Conservation (phyloP, 83 land plant genomes). For the Picea engelmannii region DNA sequence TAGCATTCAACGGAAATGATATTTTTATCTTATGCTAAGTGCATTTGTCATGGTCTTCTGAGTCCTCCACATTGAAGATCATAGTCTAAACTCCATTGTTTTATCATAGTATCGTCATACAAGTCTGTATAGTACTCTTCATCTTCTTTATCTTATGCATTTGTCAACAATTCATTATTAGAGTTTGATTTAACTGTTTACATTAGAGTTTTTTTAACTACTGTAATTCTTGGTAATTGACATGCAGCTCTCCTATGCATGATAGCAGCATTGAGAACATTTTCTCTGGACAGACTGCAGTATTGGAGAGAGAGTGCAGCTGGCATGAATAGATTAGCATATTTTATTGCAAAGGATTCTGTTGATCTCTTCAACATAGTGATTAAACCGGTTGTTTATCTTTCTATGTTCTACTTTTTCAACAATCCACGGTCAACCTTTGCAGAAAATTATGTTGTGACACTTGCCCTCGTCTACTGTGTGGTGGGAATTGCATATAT, state of each 20-base stretch:
- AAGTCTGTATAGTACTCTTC: slow-evolving; percentile 4
- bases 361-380: slow-evolving; percentile 84
- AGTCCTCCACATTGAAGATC: not conserved
- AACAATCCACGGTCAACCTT: slow-evolving; percentile 89
- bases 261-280: slow-evolving; percentile 93
- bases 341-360: slow-evolving; percentile 91
- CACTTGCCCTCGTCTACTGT: slow-evolving; percentile 85
- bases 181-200: not conserved
- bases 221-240: not conserved
- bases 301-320: slow-evolving; percentile 99
- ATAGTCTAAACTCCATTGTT: not conserved
- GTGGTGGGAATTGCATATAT: slow-evolving; percentile 92
- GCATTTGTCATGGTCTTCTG: not conserved
- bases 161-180: not conserved
- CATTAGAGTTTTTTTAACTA: not conserved
- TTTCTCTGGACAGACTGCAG: slow-evolving; percentile 86
- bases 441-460: slow-evolving; percentile 65
- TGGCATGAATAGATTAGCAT: slow-evolving; percentile 93
- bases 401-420: slow-evolving; percentile 98
- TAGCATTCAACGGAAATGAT: not conserved
- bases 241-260: slow-evolving; percentile 88
- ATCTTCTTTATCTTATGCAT: not conserved
- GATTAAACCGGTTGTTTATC: slow-evolving; percentile 89
- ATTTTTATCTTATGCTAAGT: not conserved
- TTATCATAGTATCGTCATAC: not conserved